phyloP scores from a whole-genome alignment of 331 rosid genomes.

The Malus hybrid region DNA sequence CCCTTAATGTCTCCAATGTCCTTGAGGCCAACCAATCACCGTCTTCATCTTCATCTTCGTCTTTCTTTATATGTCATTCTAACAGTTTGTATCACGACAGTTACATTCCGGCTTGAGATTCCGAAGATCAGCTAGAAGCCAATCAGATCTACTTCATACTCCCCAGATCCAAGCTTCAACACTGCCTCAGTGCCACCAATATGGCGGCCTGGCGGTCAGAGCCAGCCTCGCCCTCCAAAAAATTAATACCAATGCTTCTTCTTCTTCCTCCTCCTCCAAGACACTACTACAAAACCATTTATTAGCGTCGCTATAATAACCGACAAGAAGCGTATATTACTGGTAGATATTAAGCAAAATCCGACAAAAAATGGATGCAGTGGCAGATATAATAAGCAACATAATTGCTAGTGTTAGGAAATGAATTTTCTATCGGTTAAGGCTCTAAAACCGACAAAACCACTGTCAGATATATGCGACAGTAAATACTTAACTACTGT shows the following conservation, averaged over 20 bases:
- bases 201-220: constrained; percentile 52
- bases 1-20: constrained; percentile 29
- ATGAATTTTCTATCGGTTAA: too few species aligned
- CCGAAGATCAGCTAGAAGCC: constrained; percentile 15
- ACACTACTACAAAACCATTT: too few species aligned
- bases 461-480: too few species aligned
- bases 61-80: constrained; percentile 30
- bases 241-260: neutral
- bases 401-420: too few species aligned
- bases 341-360: too few species aligned
- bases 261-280: neutral
- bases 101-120: constrained; percentile 18
- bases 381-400: too few species aligned
- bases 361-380: too few species aligned
- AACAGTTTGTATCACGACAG: constrained; percentile 26
- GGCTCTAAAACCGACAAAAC: too few species aligned
- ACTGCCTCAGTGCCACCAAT: constrained; percentile 24
- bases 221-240: constrained; percentile 38
- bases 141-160: constrained; percentile 41
- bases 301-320: too few species aligned
- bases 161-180: constrained; percentile 15
- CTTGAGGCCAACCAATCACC: constrained; percentile 8
- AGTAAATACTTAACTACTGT: too few species aligned
- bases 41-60: neutral
- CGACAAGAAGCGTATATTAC: too few species aligned